Base-by-base conservation (phyloP, 2,329 filamentous ascomycete species). In the Gliomastix tumulicola region DNA sequence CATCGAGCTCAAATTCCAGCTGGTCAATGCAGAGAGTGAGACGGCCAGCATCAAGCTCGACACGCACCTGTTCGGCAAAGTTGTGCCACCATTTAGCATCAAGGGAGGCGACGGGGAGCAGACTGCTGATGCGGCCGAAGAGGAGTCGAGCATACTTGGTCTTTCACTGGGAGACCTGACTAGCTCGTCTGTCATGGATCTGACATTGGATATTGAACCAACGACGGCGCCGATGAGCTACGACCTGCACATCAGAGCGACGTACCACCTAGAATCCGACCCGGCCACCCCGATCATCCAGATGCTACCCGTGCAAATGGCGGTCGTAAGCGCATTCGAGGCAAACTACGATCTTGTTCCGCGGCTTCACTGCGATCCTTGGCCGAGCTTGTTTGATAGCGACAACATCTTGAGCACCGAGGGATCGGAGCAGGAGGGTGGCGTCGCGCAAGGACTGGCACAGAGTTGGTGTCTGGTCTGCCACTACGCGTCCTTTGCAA, bases 311-410 rank as follows among this genome's bases (percentile, higher is more conserved):
- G 71, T 84, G 27, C 79, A 82, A 36, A 58, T 97, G 6, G 74
- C 79, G 25, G 74, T 96, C 38, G 78, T 87, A 37, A 82, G 79
- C 34, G 88, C 90, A 0, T 97, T 98, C 49, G 88, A 95, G 60
- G 86, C 88, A 13, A 92, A 85, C 50, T 96, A 94, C 56, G 87
- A 94, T 43, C 78, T 97, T 43, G 71, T 82, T 11, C 88, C 92
- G 10, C 76, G 84, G 9, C 68, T 95, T 4, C 84, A 96, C 56
- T 59, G 73, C 0, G 81, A 84, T 34, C 69, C 78, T 3, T 98
- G 92, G 90, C 89, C 92, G 2, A 88, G 82, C 54, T 80, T 94
- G 49, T 98, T 97, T 57, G 71, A 79, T 36, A 65, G 74, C 15
- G 71, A 79, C 17, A 63, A 63, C 12, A 49, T 76, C 4, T 37